phyloP scores from a whole-genome alignment of 2,329 filamentous ascomycete species.

The Fusarium sacchari region DNA sequence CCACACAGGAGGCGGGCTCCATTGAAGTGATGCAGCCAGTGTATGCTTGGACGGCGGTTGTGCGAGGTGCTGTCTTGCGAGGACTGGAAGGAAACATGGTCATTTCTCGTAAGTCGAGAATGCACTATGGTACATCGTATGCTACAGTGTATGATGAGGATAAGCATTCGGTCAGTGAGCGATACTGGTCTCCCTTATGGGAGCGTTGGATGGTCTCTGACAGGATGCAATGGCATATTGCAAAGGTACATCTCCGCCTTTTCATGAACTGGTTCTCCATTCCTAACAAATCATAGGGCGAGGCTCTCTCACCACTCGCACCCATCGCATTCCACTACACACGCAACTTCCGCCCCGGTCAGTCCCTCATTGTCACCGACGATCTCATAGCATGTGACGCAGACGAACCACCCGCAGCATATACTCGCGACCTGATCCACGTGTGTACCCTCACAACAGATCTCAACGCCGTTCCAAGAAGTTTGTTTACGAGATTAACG shows the following conservation, averaged over 20 bases:
- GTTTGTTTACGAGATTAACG: constrained; percentile 77
- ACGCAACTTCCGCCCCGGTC: constrained; percentile 82
- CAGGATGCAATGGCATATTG: constrained; percentile 87
- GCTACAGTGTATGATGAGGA: constrained; percentile 82
- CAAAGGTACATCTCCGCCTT: constrained; percentile 65
- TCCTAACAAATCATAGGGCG: constrained; percentile 62
- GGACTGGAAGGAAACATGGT: constrained; percentile 84
- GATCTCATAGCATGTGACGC: constrained; percentile 81
- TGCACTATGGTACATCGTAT: constrained; percentile 84
- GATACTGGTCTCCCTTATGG: constrained; percentile 84
- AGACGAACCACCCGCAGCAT: constrained; percentile 71
- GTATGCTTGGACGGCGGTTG: constrained; percentile 84
- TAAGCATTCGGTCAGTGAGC: constrained; percentile 76
- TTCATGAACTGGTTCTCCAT: not conserved
- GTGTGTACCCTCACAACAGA: constrained; percentile 87
- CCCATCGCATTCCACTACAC: constrained; percentile 88
- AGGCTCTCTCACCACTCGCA: constrained; percentile 76
- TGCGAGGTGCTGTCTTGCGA: constrained; percentile 78
- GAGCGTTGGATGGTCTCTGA: constrained; percentile 86
- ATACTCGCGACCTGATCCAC: constrained; percentile 70
- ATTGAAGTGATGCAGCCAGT: constrained; percentile 86
- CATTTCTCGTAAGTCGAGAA: constrained; percentile 76
- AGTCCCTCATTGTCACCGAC: constrained; percentile 81
- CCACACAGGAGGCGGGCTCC: constrained; percentile 61
- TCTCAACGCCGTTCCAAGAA: constrained; percentile 77